These are phyloP conservation scores for Pseudocercospora pini-densiflorae DNA, from an alignment of 2,329 filamentous ascomycete species.

Conservation along the genomic window DNA sequence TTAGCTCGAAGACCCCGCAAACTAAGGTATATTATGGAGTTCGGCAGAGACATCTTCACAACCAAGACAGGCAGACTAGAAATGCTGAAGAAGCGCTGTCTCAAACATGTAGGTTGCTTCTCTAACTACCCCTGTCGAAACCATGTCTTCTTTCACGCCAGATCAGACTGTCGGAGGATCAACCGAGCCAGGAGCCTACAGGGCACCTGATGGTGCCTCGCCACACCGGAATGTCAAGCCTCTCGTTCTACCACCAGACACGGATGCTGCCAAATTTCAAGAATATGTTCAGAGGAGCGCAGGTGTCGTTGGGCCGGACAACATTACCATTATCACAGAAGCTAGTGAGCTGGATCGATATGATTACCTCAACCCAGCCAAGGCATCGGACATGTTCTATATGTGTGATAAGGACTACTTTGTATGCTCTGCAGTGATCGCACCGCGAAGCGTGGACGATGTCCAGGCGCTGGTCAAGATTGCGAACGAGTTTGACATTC, in stretches of 20 bases:
- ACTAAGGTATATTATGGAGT: no score
- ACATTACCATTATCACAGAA: slow-evolving; percentile 33
- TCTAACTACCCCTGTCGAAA: neutral
- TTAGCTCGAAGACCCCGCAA: no score
- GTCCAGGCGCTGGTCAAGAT: slow-evolving; percentile 54
- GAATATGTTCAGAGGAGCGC: slow-evolving; percentile 18
- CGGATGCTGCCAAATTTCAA: slow-evolving; percentile 20
- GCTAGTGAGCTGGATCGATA: slow-evolving; percentile 33
- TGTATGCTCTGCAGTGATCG: slow-evolving; percentile 50
- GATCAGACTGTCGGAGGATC: neutral
- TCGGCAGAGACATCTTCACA: no score
- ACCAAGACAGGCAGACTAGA: no score
- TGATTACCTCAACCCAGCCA: slow-evolving; percentile 28
- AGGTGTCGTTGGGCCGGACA: slow-evolving; percentile 23
- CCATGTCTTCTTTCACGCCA: neutral
- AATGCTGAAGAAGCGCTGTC: no score
- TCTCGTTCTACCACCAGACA: slow-evolving; percentile 23
- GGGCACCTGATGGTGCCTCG: slow-evolving; percentile 18
- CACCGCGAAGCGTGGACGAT: slow-evolving; percentile 45
- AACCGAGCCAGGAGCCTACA: slow-evolving; percentile 10
- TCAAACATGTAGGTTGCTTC: no score
- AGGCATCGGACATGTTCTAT: slow-evolving; percentile 33
- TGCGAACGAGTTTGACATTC: slow-evolving; percentile 52
- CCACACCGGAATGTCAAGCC: slow-evolving; percentile 11
- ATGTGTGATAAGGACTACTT: slow-evolving; percentile 51